Percentiles rank a stretch among this genome's conserved stretches.
Conservation (phyloP, 805 yeast species). For the Komagataella populi region DNA sequence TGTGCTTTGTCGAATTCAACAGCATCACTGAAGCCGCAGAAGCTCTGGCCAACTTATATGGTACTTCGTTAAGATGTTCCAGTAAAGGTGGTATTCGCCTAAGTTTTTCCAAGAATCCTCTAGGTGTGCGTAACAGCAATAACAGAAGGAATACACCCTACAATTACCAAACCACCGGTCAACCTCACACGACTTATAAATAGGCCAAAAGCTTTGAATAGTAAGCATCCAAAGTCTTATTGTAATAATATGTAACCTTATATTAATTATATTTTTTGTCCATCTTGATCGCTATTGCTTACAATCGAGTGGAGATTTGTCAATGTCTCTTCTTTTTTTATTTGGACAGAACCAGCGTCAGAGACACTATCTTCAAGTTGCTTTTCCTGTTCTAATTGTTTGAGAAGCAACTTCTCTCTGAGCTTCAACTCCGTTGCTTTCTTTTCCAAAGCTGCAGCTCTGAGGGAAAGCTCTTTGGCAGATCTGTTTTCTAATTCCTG, state of each 20-base stretch:
- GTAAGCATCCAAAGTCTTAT: not conserved
- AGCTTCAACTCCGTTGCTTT: conserved; percentile 61
- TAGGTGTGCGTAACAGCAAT: conserved; percentile 73
- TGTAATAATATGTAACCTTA: not conserved
- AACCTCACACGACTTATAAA: not conserved
- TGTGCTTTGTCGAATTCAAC: conserved; percentile 98
- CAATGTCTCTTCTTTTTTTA: conserved; percentile 37
- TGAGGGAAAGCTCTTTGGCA: conserved; percentile 55
- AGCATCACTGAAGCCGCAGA: conserved; percentile 89
- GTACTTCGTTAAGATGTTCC: conserved; percentile 60
- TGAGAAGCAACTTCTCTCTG: conserved; percentile 34
- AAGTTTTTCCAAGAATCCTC: conserved; percentile 90
- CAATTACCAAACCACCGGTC: not conserved
- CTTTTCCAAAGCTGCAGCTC: conserved; percentile 67
- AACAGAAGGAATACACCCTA: not conserved
- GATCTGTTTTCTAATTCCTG: conserved; percentile 71
- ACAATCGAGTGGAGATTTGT: conserved; percentile 38
- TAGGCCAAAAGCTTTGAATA: not conserved
- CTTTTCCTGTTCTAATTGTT: not conserved
- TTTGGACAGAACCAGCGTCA: not conserved
- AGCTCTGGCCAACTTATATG: conserved; percentile 89
- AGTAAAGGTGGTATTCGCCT: conserved; percentile 91
- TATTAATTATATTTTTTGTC: not conserved
- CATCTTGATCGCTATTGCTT: conserved; percentile 11
- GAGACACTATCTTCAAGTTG: not conserved